Base-by-base conservation (phyloP, 306 rosid genomes). In the Quercus suber region DNA sequence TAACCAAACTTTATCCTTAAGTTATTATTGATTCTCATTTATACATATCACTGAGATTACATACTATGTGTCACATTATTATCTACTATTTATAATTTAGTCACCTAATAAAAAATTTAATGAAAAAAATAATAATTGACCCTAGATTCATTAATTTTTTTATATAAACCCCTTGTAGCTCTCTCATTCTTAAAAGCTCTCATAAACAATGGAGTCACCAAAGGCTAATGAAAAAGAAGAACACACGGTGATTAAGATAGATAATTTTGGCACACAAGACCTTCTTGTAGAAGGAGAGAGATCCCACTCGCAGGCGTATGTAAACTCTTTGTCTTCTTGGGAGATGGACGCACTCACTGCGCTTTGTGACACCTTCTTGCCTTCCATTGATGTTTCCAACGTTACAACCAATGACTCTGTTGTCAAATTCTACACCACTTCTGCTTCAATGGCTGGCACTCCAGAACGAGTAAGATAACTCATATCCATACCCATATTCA, bases 361-460 rank as follows among this genome's bases (percentile, higher is more conserved):
- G 74, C 72, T 93, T 0, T 83, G 93, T 14, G 97, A 93, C 51
- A 85, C 93, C 69, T 79, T 91, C 71, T 82, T 93, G 19, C 98
- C 98, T 18, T 85, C 97, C 30, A 15, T 81, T 33, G 80, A 82
- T 35, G 76, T 58, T 20, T 18, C 74, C 52, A 53, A 15, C 33
- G 10, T 21, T 9, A 15, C 52, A 28, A 2, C 69, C 12, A 77
- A 76, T 3, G 73, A 73, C 9, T 68, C 87, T 45, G 43, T 86
- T 41, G 51, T 87, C 73, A 61, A 67, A 0, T 89, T 85, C 84
- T 91, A 87, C 82, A 21, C 69, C 7, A 77, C 84, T 73, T 89
- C 94, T 9, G 97, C 96, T 18, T 85, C 97, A 81, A 79, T 88
- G 86, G 86, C 86, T 3, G 93, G 89, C 75, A 86, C 90, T 49